Conservation (phyloP, 257 asterid genomes). For the Solanum chilense region DNA sequence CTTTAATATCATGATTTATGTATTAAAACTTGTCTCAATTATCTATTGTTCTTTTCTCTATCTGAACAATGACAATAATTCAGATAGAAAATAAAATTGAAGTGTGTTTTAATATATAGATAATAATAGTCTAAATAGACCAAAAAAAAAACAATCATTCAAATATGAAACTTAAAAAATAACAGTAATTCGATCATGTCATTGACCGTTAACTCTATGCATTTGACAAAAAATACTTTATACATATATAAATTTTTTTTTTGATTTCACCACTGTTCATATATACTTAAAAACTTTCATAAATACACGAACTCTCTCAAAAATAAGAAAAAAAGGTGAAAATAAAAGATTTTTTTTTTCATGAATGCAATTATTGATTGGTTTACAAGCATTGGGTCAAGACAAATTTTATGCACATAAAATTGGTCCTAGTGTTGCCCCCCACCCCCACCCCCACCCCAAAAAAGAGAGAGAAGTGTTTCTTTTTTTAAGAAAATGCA, state of each 20-base stretch:
- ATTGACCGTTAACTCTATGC: not conserved
- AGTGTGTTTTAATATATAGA: too few species aligned
- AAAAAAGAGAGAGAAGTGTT: not conserved
- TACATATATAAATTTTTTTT: too few species aligned
- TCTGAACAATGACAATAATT: too few species aligned
- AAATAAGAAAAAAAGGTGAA: not conserved
- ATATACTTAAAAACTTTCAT: not conserved
- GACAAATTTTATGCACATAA: not conserved
- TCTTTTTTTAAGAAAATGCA: not conserved
- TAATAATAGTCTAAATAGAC: too few species aligned
- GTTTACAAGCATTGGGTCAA: not conserved
- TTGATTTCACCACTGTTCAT: not conserved
- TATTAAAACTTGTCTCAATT: too few species aligned
- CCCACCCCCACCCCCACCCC: not conserved
- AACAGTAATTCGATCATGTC: not conserved
- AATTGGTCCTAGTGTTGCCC: not conserved
- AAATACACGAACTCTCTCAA: not conserved
- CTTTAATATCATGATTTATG: too few species aligned
- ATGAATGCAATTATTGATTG: not conserved
- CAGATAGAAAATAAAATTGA: too few species aligned
- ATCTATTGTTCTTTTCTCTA: too few species aligned
- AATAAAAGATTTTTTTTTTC: not conserved
- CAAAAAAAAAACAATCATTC: too few species aligned
- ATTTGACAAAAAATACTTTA: not conserved
- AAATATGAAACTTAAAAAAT: not conserved